Conservation (phyloP, 331 rosid species). For the Quercus phellos region DNA sequence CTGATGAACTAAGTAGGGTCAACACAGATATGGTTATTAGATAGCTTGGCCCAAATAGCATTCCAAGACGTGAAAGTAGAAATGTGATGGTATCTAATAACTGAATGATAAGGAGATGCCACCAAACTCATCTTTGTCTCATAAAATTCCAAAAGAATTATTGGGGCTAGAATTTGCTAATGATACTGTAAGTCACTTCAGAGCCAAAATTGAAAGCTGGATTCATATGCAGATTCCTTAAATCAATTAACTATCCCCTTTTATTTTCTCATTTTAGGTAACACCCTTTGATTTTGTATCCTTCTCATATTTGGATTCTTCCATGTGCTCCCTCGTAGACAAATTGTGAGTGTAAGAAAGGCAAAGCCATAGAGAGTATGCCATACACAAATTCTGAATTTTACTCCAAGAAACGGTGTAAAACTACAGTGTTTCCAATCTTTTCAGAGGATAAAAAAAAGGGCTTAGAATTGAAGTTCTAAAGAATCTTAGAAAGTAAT, state of each 20-base stretch:
- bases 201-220: conserved; percentile 40
- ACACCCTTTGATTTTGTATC: neutral
- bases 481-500: no score
- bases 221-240: conserved; percentile 24
- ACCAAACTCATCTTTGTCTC: conserved; percentile 41
- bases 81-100: conserved; percentile 28
- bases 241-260: neutral
- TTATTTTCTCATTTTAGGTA: neutral
- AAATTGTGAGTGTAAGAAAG: neutral
- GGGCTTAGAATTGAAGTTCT: neutral
- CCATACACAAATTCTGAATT: neutral
- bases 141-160: conserved; percentile 21
- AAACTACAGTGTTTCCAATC: no score
- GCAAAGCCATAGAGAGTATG: no score
- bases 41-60: conserved; percentile 24
- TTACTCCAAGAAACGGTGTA: no score
- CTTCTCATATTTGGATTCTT: neutral
- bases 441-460: neutral
- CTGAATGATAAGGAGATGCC: conserved; percentile 51
- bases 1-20: conserved; percentile 9
- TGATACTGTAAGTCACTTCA: conserved; percentile 41
- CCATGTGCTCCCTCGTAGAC: neutral
- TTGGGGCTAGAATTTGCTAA: conserved; percentile 38
- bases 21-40: neutral
- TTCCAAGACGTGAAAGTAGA: neutral